Percentiles rank a stretch among this genome's conserved stretches.
Conservation (phyloP, 768 basidiomycete genomes). For the Lentinula lateritia region DNA sequence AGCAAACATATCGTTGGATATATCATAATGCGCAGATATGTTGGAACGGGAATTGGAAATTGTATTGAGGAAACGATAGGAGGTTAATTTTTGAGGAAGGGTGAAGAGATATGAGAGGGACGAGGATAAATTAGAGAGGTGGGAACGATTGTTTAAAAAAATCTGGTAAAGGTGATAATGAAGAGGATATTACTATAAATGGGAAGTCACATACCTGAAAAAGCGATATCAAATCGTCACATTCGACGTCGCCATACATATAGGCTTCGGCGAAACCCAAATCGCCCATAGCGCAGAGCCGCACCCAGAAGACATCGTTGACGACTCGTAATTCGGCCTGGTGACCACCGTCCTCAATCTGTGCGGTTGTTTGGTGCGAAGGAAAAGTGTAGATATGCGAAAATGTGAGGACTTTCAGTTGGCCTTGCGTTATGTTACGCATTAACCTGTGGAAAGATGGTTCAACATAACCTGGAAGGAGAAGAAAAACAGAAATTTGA, state of each 20-base stretch:
- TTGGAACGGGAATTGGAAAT: slow-evolving; percentile 61
- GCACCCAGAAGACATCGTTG: slow-evolving; percentile 53
- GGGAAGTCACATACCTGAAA: slow-evolving; percentile 44
- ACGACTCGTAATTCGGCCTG: slow-evolving; percentile 43
- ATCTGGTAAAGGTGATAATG: slow-evolving; percentile 32
- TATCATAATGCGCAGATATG: slow-evolving; percentile 75
- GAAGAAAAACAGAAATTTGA: slow-evolving; percentile 1
- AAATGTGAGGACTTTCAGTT: slow-evolving; percentile 41
- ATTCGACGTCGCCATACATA: slow-evolving; percentile 75
- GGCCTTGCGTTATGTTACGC: slow-evolving; percentile 40
- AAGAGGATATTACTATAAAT: background rate
- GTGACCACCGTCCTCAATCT: slow-evolving; percentile 14
- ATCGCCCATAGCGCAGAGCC: slow-evolving; percentile 55
- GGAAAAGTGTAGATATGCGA: slow-evolving; percentile 42
- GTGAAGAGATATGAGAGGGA: slow-evolving; percentile 48
- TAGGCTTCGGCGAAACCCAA: slow-evolving; percentile 74
- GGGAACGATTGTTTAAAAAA: slow-evolving; percentile 52
- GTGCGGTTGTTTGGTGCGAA: slow-evolving; percentile 12
- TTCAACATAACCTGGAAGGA: background rate
- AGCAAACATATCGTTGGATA: slow-evolving; percentile 71
- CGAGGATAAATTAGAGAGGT: slow-evolving; percentile 44
- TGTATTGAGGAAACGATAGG: slow-evolving; percentile 59
- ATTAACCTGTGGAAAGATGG: slow-evolving; percentile 26
- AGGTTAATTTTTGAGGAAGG: slow-evolving; percentile 47
- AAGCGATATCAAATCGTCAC: slow-evolving; percentile 55